Evolutionary conservation across 2,329 filamentous ascomycete genomes (phyloP), one percentile per base, ranked within the genome.

Genomic region (Myriosclerotinia duriaeana): DNA sequence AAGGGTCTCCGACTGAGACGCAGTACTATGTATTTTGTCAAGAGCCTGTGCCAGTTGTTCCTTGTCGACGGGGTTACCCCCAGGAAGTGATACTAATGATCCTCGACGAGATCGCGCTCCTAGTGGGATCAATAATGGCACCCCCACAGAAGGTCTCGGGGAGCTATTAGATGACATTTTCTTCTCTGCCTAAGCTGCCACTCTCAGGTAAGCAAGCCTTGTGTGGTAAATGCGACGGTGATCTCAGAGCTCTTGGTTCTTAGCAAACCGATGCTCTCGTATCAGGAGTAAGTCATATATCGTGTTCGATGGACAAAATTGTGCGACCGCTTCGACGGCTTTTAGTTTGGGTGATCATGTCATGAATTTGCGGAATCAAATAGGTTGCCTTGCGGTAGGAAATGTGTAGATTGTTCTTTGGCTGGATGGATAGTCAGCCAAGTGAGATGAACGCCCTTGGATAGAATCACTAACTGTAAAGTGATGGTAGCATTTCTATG

Each of bases 21-120:
- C 93, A 7, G 91, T 88, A 61, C 83, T 92, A 78, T 97, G 94
- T 71, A 97, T 97, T 73, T 91, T 89, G 78, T 96, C 90, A 68
- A 97, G 86, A 22, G 89, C 86, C 69, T 92, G 86, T 44, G 90
- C 87, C 48, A 94, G 83, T 66, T 91, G 88, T 69, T 92, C 90
- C 75, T 87, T 90, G 76, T 93, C 90, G 52, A 86, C 79, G 59
- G 84, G 83, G 2, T 82, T 78, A 3, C 80, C 77, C 8, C 72
- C 78, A 34, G 80, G 79, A 20, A 83, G 70, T 34, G 87, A 87
- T 26, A 77, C 77, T 46, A 80, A 75, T 30, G 83, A 85, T n/a
- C 77, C 79, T 60, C 81, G 79, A 34, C 79, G 75, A 17, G 76
- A 76, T 30, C 71, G 69, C 22, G 73, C 59, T 14, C 69, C 71